Conservation (phyloP, 306 rosid genomes). For the Nissolia schottii region DNA sequence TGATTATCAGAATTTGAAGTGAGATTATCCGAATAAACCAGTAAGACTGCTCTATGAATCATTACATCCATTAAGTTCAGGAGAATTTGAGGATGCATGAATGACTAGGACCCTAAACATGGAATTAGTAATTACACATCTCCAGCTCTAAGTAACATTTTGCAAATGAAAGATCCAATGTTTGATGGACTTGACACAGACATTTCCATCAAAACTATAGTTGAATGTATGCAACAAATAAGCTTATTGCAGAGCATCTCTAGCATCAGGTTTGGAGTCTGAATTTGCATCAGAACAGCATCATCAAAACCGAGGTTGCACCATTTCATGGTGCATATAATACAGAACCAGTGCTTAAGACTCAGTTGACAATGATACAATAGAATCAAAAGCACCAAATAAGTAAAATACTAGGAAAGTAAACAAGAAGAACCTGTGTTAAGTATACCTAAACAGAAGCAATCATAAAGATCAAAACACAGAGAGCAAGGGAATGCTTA, state of each 20-base stretch:
- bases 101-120: neutral
- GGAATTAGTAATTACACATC: neutral
- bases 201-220: neutral
- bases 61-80: neutral
- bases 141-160: neutral
- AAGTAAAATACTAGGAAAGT: neutral
- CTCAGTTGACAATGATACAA: neutral
- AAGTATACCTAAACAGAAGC: conserved; percentile 4
- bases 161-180: neutral
- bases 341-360: neutral
- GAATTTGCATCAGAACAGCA: neutral
- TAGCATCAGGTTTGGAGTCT: neutral
- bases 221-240: neutral
- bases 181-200: neutral
- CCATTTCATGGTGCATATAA: neutral
- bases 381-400: neutral
- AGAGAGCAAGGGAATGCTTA: conserved; percentile 25
- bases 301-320: neutral
- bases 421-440: neutral
- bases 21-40: neutral
- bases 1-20: neutral
- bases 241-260: neutral
- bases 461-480: neutral
- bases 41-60: neutral
- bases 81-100: neutral